Base-by-base conservation (phyloP, 202 grass and related monocot species). In the Cymbopogon flexuosus region DNA sequence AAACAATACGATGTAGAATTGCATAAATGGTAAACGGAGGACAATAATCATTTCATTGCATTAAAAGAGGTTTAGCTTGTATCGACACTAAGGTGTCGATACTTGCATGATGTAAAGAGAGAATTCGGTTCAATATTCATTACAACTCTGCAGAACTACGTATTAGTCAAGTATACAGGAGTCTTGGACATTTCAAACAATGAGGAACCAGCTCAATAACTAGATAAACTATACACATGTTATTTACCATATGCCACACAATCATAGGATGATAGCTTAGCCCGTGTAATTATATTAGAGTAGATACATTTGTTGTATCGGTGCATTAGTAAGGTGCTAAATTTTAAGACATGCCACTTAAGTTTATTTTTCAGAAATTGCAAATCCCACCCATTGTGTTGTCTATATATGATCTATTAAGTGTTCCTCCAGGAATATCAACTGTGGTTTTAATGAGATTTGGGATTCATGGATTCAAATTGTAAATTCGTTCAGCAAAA, bases 321-420 rank as follows among this genome's bases (percentile, higher is more conserved):
- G 11, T 68, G 36, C 67, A 51, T 31, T 52, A 4, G 34, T 51
- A 70, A 84, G 16, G 39, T 60, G 39, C 5, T 13, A 10, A 78
- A 33, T 79, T 37, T 60, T 8, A 83, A 57, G 16, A n/a, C 54
- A 21, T 58, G 65, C 35, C 12, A 78, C 18, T 11, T 77, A 70
- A 79, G 45, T 76, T 75, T 68, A 90, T 54, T 79, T 79, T 68
- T 9, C 13, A 84, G 7, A 29, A 43, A 27, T 51, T 49, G 29
- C 5, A 21, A 80, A 29, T 16, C 29, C 16, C 16, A 6, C 18
- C 1, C 62, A 46, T 33, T 47, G 60, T 0, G 1, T 65, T 49
- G 63, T 18, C 42, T 78, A 65, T 29, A 59, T 33, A 40, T 59
- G 62, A 41, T 16, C 5, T 18, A 59, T 39, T 62, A 23, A 43